phyloP scores from a whole-genome alignment of 2,329 filamentous ascomycete species.

The Colletotrichum scovillei region DNA sequence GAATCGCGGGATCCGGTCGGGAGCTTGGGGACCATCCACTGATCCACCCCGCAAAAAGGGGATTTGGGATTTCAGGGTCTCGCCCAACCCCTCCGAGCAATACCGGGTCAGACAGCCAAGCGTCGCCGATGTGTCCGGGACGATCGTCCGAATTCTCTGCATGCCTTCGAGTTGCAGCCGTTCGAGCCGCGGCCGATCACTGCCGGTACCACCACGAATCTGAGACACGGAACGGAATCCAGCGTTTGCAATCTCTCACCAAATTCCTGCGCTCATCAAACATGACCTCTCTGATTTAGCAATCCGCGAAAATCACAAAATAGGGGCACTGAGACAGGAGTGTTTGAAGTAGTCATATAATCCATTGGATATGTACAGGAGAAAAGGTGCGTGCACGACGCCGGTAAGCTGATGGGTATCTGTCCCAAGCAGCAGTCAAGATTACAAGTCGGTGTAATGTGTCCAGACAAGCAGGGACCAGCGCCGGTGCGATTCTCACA shows the following conservation, averaged over 20 bases:
- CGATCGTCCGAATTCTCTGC: not conserved
- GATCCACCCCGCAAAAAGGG: conserved; percentile 1
- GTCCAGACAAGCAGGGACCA: conserved; percentile 24
- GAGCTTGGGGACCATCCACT: not conserved
- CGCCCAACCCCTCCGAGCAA: not conserved
- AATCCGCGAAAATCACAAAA: not conserved
- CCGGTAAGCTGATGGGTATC: conserved; percentile 9
- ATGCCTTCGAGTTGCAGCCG: not conserved
- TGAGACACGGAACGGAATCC: conserved; percentile 25
- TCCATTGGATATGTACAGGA: conserved; percentile 31
- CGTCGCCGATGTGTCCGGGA: conserved; percentile 10
- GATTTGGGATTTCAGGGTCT: not conserved
- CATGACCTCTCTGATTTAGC: not conserved
- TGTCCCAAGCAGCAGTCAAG: conserved; percentile 23
- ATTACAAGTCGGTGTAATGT: conserved; percentile 31
- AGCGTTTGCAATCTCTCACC: conserved; percentile 2
- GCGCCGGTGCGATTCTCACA: not conserved
- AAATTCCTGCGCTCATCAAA: conserved; percentile 8
- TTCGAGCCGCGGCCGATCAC: conserved; percentile 8
- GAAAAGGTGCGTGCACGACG: conserved; percentile 27
- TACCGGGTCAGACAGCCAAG: conserved; percentile 28
- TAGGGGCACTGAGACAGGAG: not conserved
- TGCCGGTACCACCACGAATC: conserved; percentile 1
- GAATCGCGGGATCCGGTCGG: not conserved
- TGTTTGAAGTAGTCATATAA: conserved; percentile 24